Conservation (phyloP, 2,329 filamentous ascomycete genomes). For the Catunica adiposa region DNA sequence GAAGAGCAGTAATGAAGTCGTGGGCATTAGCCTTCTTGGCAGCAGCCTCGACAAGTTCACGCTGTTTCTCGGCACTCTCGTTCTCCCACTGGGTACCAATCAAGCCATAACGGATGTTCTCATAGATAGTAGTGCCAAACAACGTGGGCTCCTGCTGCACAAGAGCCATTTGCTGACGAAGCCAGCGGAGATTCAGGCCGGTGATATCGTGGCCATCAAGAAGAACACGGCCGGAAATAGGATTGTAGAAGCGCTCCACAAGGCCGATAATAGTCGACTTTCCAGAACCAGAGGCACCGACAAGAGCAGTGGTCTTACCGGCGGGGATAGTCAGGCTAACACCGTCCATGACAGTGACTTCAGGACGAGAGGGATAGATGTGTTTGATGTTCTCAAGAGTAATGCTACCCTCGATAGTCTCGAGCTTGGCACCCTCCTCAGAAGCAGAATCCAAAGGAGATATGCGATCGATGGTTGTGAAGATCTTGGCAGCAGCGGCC, state of each 20-base stretch:
- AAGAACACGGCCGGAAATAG: conserved; percentile 60
- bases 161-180: conserved; percentile 79
- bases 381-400: conserved; percentile 73
- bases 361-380: conserved; percentile 84
- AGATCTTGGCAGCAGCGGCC: conserved; percentile 81
- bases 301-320: conserved; percentile 81
- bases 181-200: conserved; percentile 72
- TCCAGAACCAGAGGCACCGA: conserved; percentile 84
- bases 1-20: conserved; percentile 68
- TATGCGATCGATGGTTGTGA: conserved; percentile 72
- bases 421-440: conserved; percentile 52
- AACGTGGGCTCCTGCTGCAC: conserved; percentile 88
- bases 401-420: conserved; percentile 58
- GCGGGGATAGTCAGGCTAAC: conserved; percentile 68
- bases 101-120: conserved; percentile 80
- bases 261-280: conserved; percentile 91
- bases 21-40: conserved; percentile 87
- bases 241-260: conserved; percentile 86
- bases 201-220: conserved; percentile 73
- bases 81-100: conserved; percentile 67
- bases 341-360: conserved; percentile 74
- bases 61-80: conserved; percentile 49
- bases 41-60: conserved; percentile 57
- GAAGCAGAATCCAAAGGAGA: conserved; percentile 71
- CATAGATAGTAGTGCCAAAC: conserved; percentile 75